Base-by-base conservation (phyloP, 345 rosid genomes). In the Rhodomyrtus tomentosa region DNA sequence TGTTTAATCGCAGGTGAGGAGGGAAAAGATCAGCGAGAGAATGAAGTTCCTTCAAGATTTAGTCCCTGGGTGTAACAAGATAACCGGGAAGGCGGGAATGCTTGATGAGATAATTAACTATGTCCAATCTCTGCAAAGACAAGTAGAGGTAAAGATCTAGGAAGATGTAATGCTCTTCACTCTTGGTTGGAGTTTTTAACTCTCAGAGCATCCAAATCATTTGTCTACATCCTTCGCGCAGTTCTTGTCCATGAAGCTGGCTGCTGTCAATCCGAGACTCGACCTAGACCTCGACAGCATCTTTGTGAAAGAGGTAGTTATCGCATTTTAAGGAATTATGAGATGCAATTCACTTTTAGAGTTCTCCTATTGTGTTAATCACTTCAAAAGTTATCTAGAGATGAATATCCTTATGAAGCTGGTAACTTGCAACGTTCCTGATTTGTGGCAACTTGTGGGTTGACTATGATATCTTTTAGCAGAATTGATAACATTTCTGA, bases 11-110 rank as follows among this genome's bases (percentile, higher is more conserved):
- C 83, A 97, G 99, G 96, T 93, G 85, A 91, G 99, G 87, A 90
- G 98, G 89, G 98, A 94, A 86, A 94, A 92, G 86, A 94, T 94
- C 84, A 94, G 96, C 84, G 96, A 94, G 84, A 92, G 98, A 86
- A 94, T 94, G 98, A 94, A 92, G 88, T 93, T 91, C 86, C 88
- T 94, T 89, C 98, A 94, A 81, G 96, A 92, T 89, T 91, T 94
- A 85, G 98, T 94, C 15, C 98, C 96, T 0, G 95, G 98, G 8
- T 94, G 98, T 86, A 88, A 90, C 90, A 93, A 92, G 87, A 90
- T 92, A 68, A 92, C 92, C 1, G 96, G 98, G 49, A 94, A 94
- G 81, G 96, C 96, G 25, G 98, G 98, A 80, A 94, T 94, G 98
- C 96, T 94, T 83, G 98, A 94, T 81, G 98, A 94, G 86, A 94